Evolutionary conservation across 805 yeast species (phyloP).

Genomic region (Yarrowia porcina): DNA sequence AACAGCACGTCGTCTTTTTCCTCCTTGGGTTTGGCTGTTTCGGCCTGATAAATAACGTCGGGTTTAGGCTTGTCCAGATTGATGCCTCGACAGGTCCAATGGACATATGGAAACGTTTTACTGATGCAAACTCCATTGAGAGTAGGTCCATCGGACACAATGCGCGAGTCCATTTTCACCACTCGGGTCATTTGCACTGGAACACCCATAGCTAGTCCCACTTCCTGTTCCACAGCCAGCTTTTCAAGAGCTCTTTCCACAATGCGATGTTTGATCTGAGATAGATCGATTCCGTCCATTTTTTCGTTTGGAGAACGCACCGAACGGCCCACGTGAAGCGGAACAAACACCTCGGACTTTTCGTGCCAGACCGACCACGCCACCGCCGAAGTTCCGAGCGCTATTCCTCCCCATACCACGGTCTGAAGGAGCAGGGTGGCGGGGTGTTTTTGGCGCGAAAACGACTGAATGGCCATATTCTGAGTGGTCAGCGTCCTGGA

Average conservation of each 20-base stretch:
- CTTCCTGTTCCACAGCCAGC: conserved; percentile 22
- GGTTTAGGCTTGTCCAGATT: conserved; percentile 21
- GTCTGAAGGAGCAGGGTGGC: conserved; percentile 3
- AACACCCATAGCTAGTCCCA: background rate
- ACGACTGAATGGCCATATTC: background rate
- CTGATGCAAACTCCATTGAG: conserved; percentile 10
- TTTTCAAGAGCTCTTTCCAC: conserved; percentile 13
- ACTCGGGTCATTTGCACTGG: conserved; percentile 10
- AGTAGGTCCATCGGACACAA: conserved; percentile 1
- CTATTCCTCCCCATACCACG: conserved; percentile 5
- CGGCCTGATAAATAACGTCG: conserved; percentile 6
- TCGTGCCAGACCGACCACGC: conserved; percentile 10
- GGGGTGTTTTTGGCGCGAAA: conserved; percentile 21
- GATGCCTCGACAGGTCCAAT: conserved; percentile 17
- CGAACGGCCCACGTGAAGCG: conserved; percentile 6
- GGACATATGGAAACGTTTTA: conserved; percentile 2
- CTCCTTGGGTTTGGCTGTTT: background rate
- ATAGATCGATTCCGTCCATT: conserved; percentile 6
- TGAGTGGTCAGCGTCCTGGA: background rate
- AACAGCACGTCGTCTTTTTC: conserved; percentile 4
- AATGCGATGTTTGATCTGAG: conserved; percentile 17
- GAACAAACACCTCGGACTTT: conserved; percentile 21
- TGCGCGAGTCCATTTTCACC: conserved; percentile 2
- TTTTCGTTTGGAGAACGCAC: conserved; percentile 16
- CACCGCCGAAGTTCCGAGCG: background rate